Evolutionary conservation across 306 rosid species (phyloP).

Genomic region (Luffa acutangula): DNA sequence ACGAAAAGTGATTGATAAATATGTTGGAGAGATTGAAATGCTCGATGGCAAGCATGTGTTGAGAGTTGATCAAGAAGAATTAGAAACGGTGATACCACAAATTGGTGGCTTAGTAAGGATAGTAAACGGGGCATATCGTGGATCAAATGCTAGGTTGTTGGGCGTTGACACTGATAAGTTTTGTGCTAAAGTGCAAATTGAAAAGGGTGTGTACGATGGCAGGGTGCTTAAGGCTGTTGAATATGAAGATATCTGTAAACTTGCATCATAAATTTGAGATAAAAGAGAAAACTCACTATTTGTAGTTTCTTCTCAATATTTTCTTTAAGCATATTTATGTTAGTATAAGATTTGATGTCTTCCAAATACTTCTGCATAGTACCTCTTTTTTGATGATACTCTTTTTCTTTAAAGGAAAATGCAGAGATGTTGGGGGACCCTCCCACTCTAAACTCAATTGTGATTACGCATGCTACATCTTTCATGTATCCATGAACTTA

Average conservation of each 20-base stretch:
- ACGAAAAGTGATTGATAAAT: conserved; percentile 63
- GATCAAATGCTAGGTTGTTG: conserved; percentile 56
- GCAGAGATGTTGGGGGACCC: neutral
- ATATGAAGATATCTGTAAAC: conserved; percentile 72
- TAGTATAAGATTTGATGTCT: neutral
- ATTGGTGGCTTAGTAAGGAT: conserved; percentile 79
- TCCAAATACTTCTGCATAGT: neutral
- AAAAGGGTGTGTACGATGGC: conserved; percentile 85
- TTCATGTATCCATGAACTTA: neutral
- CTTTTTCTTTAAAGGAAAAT: neutral
- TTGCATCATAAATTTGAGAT: conserved; percentile 19
- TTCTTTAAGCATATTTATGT: neutral
- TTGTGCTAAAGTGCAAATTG: conserved; percentile 81
- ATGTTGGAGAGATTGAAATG: conserved; percentile 86
- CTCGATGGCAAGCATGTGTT: conserved; percentile 74
- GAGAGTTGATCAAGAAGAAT: conserved; percentile 79
- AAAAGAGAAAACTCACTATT: neutral
- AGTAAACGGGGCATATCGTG: conserved; percentile 83
- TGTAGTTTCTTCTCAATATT: neutral
- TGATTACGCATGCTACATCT: neutral
- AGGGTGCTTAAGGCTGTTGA: conserved; percentile 75
- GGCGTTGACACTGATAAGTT: conserved; percentile 55
- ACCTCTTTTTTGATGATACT: neutral
- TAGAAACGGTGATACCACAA: conserved; percentile 85
- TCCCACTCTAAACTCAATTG: neutral